Evolutionary conservation across 805 yeast species (phyloP), one percentile per base, ranked within the genome.

Genomic region (Metschnikowia corniflorae): DNA sequence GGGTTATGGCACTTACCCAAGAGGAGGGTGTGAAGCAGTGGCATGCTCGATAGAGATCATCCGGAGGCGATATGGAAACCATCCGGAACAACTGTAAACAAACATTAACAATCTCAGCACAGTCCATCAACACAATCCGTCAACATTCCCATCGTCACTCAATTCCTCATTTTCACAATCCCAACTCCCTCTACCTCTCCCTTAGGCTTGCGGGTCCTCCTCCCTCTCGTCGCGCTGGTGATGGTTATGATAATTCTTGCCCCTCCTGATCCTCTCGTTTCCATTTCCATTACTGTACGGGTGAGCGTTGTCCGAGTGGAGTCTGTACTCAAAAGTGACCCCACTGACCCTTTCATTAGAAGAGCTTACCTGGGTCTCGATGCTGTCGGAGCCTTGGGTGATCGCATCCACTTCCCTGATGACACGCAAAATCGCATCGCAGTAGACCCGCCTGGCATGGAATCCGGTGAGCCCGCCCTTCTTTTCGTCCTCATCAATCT

Each of bases 331-430:
- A 37, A 68, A 68, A 9, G 64, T 54, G 6, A 71, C 73, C 1
- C 75, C 76, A 26, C 57, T 56, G 7, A 71, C 71, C 29, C 75
- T 49, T 35, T 68, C 71, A 31, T 54, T 63, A 16, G 64, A 54
- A 5, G 65, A 68, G 10, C 55, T 40, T 44, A 63, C 68, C 19
- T 55, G 40, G 1, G 64, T 56, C 14, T 51, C 54, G 23, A 64
- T 50, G 17, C 57, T 43, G 32, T 62, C 68, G 0, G 58, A 46
- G 4, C 71, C 70, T 32, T 60, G 60, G 31, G 63, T 31, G 8
- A 73, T 65, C 36, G 58, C 42, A 47, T 74, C 78, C 35, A 72
- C 70, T 52, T 74, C 80, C 26, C 73, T 53, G 26, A 73, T 65
- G 6, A 73, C 54, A 21, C 70, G 51, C 42, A 72, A 55, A 29